phyloP scores from a whole-genome alignment of 768 basidiomycete genomes.

The Cystobasidium tubakii region DNA sequence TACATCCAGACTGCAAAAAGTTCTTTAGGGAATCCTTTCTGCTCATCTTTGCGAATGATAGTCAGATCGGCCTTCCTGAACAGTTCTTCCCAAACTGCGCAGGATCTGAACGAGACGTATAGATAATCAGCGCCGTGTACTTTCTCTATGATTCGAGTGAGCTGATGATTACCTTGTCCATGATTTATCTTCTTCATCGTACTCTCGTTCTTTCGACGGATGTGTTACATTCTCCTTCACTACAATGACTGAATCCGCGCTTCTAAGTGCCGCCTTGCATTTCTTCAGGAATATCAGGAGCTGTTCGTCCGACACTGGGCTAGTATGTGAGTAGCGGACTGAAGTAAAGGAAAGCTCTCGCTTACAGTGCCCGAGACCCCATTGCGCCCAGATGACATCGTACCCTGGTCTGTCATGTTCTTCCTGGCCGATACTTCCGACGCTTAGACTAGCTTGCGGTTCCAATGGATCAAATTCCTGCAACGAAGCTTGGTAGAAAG shows the following conservation, averaged over 20 bases:
- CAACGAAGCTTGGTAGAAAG: slow-evolving; percentile 70
- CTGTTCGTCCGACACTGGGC: slow-evolving; percentile 65
- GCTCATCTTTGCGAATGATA: slow-evolving; percentile 67
- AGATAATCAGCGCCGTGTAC: not conserved
- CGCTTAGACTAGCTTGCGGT: slow-evolving; percentile 49
- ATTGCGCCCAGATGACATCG: slow-evolving; percentile 93
- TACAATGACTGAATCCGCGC: slow-evolving; percentile 60
- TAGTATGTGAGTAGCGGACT: too few relatives aligned
- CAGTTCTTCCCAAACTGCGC: slow-evolving; percentile 64
- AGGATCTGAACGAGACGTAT: slow-evolving; percentile 56
- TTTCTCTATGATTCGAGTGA: not conserved
- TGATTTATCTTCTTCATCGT: slow-evolving; percentile 83
- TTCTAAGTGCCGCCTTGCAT: slow-evolving; percentile 59
- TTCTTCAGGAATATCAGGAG: slow-evolving; percentile 69
- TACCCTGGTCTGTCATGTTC: slow-evolving; percentile 57
- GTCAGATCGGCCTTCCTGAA: slow-evolving; percentile 69
- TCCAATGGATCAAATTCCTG: slow-evolving; percentile 71
- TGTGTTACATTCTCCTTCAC: slow-evolving; percentile 78
- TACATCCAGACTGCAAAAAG: slow-evolving; percentile 36
- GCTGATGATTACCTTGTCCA: slow-evolving; percentile 64
- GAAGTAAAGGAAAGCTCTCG: slow-evolving; percentile 50
- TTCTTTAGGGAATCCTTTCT: slow-evolving; percentile 68
- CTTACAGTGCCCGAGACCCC: slow-evolving; percentile 66
- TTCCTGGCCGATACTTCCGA: slow-evolving; percentile 40
- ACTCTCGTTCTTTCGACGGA: slow-evolving; percentile 59